Evolutionary conservation across 1,284 basidiomycete species (phyloP), one percentile per base, ranked within the genome.

Genomic region (Ustilago nuda): DNA sequence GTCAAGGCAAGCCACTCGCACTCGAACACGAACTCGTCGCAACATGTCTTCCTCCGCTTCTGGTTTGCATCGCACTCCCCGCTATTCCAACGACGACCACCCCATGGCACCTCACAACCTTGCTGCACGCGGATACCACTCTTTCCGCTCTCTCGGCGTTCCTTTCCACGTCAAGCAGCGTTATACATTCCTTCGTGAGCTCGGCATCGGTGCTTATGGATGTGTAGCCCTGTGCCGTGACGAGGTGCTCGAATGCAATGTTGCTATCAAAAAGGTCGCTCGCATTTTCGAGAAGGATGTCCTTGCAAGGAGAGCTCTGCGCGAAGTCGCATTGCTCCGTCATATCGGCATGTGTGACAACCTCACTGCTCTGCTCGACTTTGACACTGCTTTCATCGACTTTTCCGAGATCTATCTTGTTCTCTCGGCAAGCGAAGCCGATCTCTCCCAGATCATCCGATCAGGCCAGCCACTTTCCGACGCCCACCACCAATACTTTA

Each of bases 251-350:
- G 78, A 80, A 17, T 79, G 72, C 67, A 82, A 85, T 23, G 84
- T 85, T 12, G 84, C 84, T 68, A 84, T 85, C 81, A 85, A 85
- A 56, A 84, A 84, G 65, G 80, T 85, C 8, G 80, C 81, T 19
- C 73, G 81, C 53, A 78, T 85, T 37, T 85, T 85, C 62, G 84
- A 83, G 9, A 76, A 81, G 35, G 84, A 84, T 33, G 80, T 85
- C 19, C 66, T 85, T 11, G 82, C 83, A 4, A 67, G 84, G 8
- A 72, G 84, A 32, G 82, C 83, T 2, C 66, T 85, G 8, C 74
- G 84, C 15, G 84, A 85, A 60, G 83, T 84, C 1, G 82, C 80
- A 13, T 58, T 82, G 1, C 62, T 85, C 12, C 72, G 79, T 17
- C 80, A 82, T 48, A 72, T 84, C 48, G 62, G 76, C 56, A 66